Conservation (phyloP, 2,329 filamentous ascomycete species). For the Colletotrichum neosansevieriae region DNA sequence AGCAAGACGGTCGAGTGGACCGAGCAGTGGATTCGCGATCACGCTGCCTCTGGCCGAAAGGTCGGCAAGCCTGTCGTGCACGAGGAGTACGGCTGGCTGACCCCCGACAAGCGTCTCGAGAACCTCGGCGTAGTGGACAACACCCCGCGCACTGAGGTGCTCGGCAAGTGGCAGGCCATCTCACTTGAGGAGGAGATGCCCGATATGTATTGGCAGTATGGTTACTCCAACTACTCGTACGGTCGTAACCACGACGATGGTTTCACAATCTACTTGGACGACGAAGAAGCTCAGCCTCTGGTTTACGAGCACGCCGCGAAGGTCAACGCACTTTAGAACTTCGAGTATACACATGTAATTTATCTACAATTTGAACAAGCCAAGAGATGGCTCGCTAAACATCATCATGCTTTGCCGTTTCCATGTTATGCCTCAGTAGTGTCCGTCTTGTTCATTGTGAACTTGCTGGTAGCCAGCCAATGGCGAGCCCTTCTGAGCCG, state of each 20-base stretch:
- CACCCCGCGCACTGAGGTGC: slow-evolving; percentile 57
- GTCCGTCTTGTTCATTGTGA: not conserved
- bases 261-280: slow-evolving; percentile 68
- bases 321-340: slow-evolving; percentile 47
- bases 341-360: not conserved
- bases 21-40: slow-evolving; percentile 66
- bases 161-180: slow-evolving; percentile 64
- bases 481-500: not conserved
- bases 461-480: not conserved
- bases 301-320: slow-evolving; percentile 59
- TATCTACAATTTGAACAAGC: too few relatives aligned
- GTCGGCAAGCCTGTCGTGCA: slow-evolving; percentile 66
- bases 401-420: too few relatives aligned
- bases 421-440: not conserved
- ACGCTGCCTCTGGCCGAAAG: slow-evolving; percentile 56
- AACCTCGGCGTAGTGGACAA: slow-evolving; percentile 58
- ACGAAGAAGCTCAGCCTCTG: slow-evolving; percentile 57
- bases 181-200: slow-evolving; percentile 60
- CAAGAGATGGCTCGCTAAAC: too few relatives aligned
- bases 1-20: slow-evolving; percentile 64
- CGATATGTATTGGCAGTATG: slow-evolving; percentile 69
- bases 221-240: slow-evolving; percentile 63
- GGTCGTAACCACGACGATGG: slow-evolving; percentile 67
- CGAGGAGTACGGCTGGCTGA: slow-evolving; percentile 68
- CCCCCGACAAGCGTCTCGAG: slow-evolving; percentile 59